Percentiles rank a stretch among this genome's conserved stretches.
These are phyloP conservation scores for Exophiala bonariae DNA, from an alignment of 2,329 filamentous ascomycete species.

Conservation along the genomic window DNA sequence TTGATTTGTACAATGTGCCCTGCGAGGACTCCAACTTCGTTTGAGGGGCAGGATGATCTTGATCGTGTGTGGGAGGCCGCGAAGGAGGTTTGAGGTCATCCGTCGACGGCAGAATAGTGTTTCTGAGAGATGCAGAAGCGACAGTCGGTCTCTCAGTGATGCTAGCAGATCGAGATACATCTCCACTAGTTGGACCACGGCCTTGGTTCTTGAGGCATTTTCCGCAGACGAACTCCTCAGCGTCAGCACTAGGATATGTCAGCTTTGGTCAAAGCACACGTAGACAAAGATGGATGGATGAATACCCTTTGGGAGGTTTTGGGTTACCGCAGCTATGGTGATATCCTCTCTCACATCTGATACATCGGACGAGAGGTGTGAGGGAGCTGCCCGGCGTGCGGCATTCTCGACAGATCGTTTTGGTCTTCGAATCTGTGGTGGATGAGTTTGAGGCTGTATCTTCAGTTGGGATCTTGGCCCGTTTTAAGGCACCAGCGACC, in stretches of 20 bases:
- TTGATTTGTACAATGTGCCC: constrained; percentile 17
- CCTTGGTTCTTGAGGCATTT: constrained; percentile 12
- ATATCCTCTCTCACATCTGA: constrained; percentile 16
- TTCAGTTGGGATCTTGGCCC: neutral
- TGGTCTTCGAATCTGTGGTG: constrained; percentile 6
- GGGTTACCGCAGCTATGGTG: constrained; percentile 21
- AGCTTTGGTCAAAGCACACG: constrained; percentile 2
- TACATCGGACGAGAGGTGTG: constrained; percentile 17
- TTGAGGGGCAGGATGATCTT: too few relatives aligned
- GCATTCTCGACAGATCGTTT: constrained; percentile 19
- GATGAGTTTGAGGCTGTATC: constrained; percentile 14
- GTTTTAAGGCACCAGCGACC: neutral
- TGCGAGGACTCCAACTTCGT: constrained; percentile 1
- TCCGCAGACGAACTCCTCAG: constrained; percentile 20
- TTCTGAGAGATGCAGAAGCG: too few relatives aligned
- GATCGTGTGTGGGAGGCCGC: too few relatives aligned
- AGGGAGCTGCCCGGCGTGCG: constrained; percentile 13
- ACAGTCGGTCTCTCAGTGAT: too few relatives aligned
- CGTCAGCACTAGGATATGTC: constrained; percentile 6
- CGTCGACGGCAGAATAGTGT: too few relatives aligned
- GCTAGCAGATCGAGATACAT: neutral
- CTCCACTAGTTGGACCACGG: neutral
- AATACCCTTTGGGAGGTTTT: constrained; percentile 17
- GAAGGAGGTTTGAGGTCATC: too few relatives aligned
- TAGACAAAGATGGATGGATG: neutral